These are phyloP conservation scores for Spizellomyces sp. DNA, from an alignment of 192 early-diverging fungal genomes.

Conservation along the genomic window DNA sequence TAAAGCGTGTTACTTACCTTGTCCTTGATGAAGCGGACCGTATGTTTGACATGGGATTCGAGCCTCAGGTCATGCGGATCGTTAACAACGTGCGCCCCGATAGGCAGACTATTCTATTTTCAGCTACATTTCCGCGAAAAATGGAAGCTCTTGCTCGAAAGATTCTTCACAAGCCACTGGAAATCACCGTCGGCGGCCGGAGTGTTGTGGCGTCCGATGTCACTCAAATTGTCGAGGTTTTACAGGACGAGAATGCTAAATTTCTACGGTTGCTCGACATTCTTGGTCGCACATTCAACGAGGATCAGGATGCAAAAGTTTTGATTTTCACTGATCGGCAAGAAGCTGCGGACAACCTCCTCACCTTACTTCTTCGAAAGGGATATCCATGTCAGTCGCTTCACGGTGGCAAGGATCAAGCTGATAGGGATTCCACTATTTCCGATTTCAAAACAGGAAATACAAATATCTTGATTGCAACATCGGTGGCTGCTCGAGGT, in stretches of 20 bases:
- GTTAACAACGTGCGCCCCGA: slow-evolving; percentile 82
- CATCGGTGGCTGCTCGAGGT: slow-evolving; percentile 93
- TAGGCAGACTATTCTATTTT: slow-evolving; percentile 97
- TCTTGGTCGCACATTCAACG: slow-evolving; percentile 77
- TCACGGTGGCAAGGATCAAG: slow-evolving; percentile 90
- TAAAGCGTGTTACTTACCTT: slow-evolving; percentile 68
- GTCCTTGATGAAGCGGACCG: slow-evolving; percentile 97
- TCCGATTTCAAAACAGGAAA: slow-evolving; percentile 91
- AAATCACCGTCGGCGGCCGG: slow-evolving; percentile 94
- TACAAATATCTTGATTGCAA: slow-evolving; percentile 91
- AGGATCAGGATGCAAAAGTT: slow-evolving; percentile 53
- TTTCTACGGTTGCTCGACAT: slow-evolving; percentile 87
- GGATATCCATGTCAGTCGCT: slow-evolving; percentile 88
- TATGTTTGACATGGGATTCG: slow-evolving; percentile 99
- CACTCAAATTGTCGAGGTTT: slow-evolving; percentile 86
- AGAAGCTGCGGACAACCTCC: slow-evolving; percentile 88
- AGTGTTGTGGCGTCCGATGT: slow-evolving; percentile 88
- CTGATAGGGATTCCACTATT: slow-evolving; percentile 81
- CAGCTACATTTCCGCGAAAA: slow-evolving; percentile 98
- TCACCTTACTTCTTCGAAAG: slow-evolving; percentile 82
- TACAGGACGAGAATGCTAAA: slow-evolving; percentile 78
- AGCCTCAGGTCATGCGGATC: slow-evolving; percentile 96
- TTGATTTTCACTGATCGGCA: slow-evolving; percentile 97
- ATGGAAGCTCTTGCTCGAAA: slow-evolving; percentile 97
- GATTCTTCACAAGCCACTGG: slow-evolving; percentile 84